Evolutionary conservation across 139 green algal species (phyloP).

Genomic region (Tetraselmis chui): DNA sequence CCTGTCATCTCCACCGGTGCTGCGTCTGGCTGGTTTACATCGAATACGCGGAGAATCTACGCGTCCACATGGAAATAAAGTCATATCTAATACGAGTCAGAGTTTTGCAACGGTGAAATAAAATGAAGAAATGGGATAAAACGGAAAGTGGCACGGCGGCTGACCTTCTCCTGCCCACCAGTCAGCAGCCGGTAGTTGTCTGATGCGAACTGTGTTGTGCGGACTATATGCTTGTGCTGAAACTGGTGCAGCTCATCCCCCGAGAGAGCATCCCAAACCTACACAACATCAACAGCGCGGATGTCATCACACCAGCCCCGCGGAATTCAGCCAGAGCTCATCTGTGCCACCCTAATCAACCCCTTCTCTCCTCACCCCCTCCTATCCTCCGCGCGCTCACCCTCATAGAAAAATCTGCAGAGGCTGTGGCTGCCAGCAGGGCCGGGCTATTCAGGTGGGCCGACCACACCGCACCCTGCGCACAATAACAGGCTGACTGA

Average conservation of each 20-base stretch:
- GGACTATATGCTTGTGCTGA: conserved; percentile 91
- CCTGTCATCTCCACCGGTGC: conserved; percentile 42
- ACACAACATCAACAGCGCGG: no score
- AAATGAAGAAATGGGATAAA: no score
- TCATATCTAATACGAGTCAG: no score
- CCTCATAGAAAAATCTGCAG: conserved; percentile 88
- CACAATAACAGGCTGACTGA: neutral
- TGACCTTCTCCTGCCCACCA: conserved; percentile 35
- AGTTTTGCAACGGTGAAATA: no score
- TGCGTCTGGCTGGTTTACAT: conserved; percentile 65
- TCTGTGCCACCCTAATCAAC: no score
- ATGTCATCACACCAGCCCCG: no score
- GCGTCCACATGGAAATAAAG: no score
- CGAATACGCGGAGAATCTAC: conserved; percentile 87
- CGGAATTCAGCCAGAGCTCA: no score
- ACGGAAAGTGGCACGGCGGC: no score
- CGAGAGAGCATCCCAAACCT: conserved; percentile 85
- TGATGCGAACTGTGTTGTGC: conserved; percentile 68
- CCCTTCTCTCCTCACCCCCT: neutral
- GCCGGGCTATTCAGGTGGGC: conserved; percentile 80
- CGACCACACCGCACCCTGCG: conserved; percentile 89
- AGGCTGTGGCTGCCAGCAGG: conserved; percentile 80
- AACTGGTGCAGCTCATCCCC: conserved; percentile 82
- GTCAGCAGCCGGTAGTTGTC: conserved; percentile 48
- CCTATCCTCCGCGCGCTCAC: conserved; percentile 18